Evolutionary conservation across 345 rosid genomes (phyloP).

Genomic region (Citrus cavaleriei): DNA sequence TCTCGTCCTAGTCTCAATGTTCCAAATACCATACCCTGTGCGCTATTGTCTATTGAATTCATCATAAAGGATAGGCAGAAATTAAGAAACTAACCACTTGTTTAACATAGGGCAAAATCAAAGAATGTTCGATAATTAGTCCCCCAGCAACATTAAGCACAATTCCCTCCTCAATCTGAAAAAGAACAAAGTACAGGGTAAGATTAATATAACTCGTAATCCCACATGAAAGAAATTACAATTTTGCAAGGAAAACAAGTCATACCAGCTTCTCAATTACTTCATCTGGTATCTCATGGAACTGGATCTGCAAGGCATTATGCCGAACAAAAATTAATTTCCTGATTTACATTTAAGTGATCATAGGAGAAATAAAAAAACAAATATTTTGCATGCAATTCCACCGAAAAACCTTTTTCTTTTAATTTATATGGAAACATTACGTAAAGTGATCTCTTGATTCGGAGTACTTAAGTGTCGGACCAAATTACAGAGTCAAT

Average conservation of each 20-base stretch:
- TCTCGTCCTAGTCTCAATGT: not conserved
- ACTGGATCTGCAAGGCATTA: conserved; percentile 60
- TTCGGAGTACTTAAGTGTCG: not conserved
- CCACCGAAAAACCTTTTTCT: not conserved
- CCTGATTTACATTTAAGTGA: not conserved
- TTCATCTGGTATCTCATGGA: conserved; percentile 80
- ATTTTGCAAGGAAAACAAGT: not conserved
- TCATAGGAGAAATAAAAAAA: not conserved
- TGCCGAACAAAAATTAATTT: not conserved
- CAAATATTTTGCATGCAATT: not conserved
- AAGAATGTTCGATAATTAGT: conserved; percentile 73
- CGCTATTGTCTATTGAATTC: not conserved
- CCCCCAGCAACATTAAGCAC: conserved; percentile 83
- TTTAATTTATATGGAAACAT: not conserved
- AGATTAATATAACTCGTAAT: not conserved
- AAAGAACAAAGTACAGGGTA: not conserved
- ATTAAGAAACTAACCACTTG: conserved; percentile 63
- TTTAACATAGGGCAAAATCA: conserved; percentile 60
- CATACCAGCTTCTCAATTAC: conserved; percentile 76
- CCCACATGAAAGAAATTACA: not conserved
- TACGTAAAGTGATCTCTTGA: too few species aligned
- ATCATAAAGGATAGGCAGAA: not conserved
- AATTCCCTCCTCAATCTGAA: conserved; percentile 70
- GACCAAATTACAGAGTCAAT: not conserved
- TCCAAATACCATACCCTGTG: not conserved